Conservation (phyloP, 345 rosid genomes). For the Boechera stricta region DNA sequence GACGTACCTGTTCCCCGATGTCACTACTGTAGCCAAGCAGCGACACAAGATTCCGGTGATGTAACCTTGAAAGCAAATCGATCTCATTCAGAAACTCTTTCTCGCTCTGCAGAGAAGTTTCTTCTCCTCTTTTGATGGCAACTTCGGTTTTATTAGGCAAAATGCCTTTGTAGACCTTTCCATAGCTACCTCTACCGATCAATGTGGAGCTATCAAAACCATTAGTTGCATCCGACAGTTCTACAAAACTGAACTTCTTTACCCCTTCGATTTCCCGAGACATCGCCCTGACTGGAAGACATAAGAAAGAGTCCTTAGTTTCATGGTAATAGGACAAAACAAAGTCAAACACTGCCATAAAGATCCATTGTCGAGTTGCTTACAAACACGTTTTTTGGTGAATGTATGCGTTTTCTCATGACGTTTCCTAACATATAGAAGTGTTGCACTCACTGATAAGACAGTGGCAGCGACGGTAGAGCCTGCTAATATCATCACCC, state of each 20-base stretch:
- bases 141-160: conserved; percentile 58
- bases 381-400: conserved; percentile 66
- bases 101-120: conserved; percentile 82
- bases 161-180: conserved; percentile 80
- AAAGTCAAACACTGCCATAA: neutral
- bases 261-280: conserved; percentile 55
- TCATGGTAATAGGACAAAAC: conserved; percentile 1
- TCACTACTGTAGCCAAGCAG: conserved; percentile 85
- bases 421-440: conserved; percentile 53
- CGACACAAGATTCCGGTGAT: conserved; percentile 84
- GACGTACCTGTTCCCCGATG: conserved; percentile 74
- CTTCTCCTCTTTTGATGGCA: conserved; percentile 86
- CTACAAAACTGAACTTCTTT: conserved; percentile 67
- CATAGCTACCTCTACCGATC: conserved; percentile 89
- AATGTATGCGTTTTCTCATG: conserved; percentile 36
- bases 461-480: conserved; percentile 53
- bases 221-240: conserved; percentile 70
- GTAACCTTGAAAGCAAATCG: conserved; percentile 74
- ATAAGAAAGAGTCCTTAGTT: conserved; percentile 50
- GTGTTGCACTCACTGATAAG: conserved; percentile 48
- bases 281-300: conserved; percentile 42
- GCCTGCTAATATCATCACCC: conserved; percentile 58
- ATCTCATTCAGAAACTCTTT: conserved; percentile 88
- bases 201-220: conserved; percentile 64
- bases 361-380: conserved; percentile 39